A percentile compares a stretch with the other conserved stretches of the same genome.
Evolutionary conservation across 306 rosid species (phyloP).

Genomic region (Vigna angularis): DNA sequence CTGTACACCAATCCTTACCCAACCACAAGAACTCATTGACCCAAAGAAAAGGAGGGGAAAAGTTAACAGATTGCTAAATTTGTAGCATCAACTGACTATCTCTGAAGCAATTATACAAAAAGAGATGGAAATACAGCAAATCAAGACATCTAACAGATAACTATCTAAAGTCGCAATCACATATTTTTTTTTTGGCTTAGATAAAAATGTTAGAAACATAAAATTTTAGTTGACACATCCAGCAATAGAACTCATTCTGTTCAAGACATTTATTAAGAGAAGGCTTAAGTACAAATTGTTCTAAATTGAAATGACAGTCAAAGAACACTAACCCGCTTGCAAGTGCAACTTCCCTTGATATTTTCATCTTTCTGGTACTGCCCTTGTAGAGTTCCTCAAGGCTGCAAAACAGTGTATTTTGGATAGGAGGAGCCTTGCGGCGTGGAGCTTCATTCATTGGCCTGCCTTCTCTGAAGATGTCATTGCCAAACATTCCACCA

Average conservation of each 20-base stretch:
- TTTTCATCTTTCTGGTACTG: slow-evolving; percentile 89
- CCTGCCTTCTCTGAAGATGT: slow-evolving; percentile 65
- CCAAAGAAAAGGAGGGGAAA: neutral
- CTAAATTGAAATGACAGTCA: slow-evolving; percentile 13
- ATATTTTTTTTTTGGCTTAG: neutral
- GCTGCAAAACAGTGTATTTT: slow-evolving; percentile 74
- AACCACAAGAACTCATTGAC: neutral
- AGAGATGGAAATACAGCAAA: slow-evolving; percentile 15
- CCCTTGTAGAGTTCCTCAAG: slow-evolving; percentile 95
- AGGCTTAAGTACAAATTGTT: neutral
- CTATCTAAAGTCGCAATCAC: slow-evolving; percentile 8
- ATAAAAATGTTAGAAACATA: neutral
- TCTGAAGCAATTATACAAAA: neutral
- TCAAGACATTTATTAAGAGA: neutral
- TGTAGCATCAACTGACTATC: neutral
- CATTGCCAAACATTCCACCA: slow-evolving; percentile 81
- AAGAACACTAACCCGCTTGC: slow-evolving; percentile 75
- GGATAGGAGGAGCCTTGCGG: slow-evolving; percentile 74
- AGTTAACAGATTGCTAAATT: neutral
- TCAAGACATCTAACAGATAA: slow-evolving; percentile 19
- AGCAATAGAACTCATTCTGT: neutral
- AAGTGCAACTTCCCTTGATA: slow-evolving; percentile 74
- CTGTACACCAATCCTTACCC: slow-evolving; percentile 30
- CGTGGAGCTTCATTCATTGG: slow-evolving; percentile 70
- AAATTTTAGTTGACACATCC: neutral